Base-by-base conservation (phyloP, 2,329 filamentous ascomycete species). In the Apiospora phragmitis region DNA sequence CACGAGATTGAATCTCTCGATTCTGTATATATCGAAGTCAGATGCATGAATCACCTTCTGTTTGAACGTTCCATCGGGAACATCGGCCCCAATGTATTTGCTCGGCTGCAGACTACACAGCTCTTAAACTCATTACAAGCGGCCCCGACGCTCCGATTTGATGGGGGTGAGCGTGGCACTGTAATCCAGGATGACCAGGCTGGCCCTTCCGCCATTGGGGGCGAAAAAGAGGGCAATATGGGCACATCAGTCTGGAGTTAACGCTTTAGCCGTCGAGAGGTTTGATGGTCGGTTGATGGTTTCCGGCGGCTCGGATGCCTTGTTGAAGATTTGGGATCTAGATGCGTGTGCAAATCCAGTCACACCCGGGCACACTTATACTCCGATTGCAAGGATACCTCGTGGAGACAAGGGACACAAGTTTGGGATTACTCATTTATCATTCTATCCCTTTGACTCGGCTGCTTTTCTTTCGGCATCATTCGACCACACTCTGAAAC, bases 261-360 rank as follows among this genome's bases (percentile, higher is more conserved):
- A 92, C 77, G 90, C 92, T 49, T 83, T 98, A 51, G 90, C 92
- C 0, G 87, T 97, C 49, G 95, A 98, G 77, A 89, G 90, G 67
- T 94, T 96, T 77, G 93, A 96, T 73, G 94, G 93, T 3, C 86
- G 90, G 78, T 90, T 93, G 91, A 86, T 98, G 73, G 82, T 97
- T 1, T 97, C 95, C 0, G 95, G 94, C 4, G 94, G 95, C 41
- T 92, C 93, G 5, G 94, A 97, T 78, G 93, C 93, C 12, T 93
- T 92, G 0, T 90, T 98, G 77, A 93, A 91, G 74, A 83, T 98
- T 65, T 98, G 95, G 95, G 92, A 98, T 81, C 87, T 98, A 8
- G 93, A 97, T 76, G 83, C 87, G 67, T 84, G 85, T 74, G 79
- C 78, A 16, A 84, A 84, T 72, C 80, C 83, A 7, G n/a, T 18